phyloP scores from a whole-genome alignment of 805 yeast genomes.

The Wickerhamiella brachini region DNA sequence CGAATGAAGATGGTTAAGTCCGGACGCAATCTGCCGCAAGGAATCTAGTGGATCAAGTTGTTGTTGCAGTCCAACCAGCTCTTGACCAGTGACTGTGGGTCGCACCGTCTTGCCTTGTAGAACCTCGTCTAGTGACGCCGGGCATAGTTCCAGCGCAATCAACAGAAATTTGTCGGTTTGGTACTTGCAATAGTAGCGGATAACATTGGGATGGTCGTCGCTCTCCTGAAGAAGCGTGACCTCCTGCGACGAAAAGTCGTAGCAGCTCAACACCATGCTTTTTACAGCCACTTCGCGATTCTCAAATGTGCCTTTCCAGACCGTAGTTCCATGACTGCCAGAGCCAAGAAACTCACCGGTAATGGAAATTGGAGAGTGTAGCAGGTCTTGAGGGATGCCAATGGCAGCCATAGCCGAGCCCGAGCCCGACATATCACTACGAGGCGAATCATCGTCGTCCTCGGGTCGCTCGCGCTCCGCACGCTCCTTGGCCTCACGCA shows the following conservation, averaged over 20 bases:
- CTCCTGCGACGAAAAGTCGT: conserved; percentile 87
- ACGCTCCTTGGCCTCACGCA: conserved; percentile 14
- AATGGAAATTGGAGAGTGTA: conserved; percentile 25
- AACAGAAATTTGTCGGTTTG: conserved; percentile 75
- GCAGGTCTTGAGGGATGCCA: background rate
- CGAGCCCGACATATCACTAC: conserved; percentile 1
- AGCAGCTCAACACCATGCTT: conserved; percentile 83
- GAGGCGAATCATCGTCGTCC: background rate
- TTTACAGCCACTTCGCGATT: conserved; percentile 92
- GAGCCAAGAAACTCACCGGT: conserved; percentile 75
- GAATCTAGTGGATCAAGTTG: conserved; percentile 28
- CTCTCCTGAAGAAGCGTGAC: conserved; percentile 78
- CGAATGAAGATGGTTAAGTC: conserved; percentile 75
- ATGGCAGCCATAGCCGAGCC: conserved; percentile 1
- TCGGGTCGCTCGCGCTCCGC: conserved; percentile 2
- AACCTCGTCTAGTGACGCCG: conserved; percentile 77
- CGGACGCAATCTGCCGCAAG: conserved; percentile 65
- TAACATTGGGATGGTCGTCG: conserved; percentile 93
- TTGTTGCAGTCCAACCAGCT: conserved; percentile 19
- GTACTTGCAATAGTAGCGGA: conserved; percentile 88
- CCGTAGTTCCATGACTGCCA: conserved; percentile 96
- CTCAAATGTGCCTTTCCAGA: conserved; percentile 79
- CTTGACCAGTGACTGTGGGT: conserved; percentile 1
- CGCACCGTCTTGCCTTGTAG: conserved; percentile 31
- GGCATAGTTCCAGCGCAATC: conserved; percentile 86